Base-by-base conservation (phyloP, 306 rosid species). In the Ormosia emarginata region DNA sequence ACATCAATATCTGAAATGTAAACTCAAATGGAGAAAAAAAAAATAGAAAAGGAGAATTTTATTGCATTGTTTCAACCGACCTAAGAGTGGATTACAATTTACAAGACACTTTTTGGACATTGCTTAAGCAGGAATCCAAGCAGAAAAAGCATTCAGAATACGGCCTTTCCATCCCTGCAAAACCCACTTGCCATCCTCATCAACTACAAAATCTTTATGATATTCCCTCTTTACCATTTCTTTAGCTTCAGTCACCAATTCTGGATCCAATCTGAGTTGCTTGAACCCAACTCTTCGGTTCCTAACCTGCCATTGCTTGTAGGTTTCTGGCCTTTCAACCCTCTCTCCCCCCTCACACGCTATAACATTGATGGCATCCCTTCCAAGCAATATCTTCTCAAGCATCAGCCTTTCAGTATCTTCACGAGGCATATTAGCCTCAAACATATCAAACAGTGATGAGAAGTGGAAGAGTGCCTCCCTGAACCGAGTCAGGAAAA, bases 121-220 rank as follows among this genome's bases (percentile, higher is more conserved):
- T 36, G 43, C 77, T 80, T 87, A 92, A 53, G 86, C 88, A 43
- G 93, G 90, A 67, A 56, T 68, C 99, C 99, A 95, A 67, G 79
- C 88, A 52, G 98, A 90, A 41, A 95, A 32, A n/a, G 93, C 98
- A 46, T 89, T 67, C 10, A 85, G 41, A 65, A 88, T 82, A 30
- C 96, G 86, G 1, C 98, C 99, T 73, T 89, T 90, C 97, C 99
- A 95, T 5, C 98, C 99, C 79, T 86, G 96, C 82, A 90, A 47
- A 87, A 92, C 66, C 97, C 95, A 93, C 76, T 81, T 84, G 13
- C 97, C 97, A 71, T 92, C 94, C 77, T 80, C 89, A 2, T 87
- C 91, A 4, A 91, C 83, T 4, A 77, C 79, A 34, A 93, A 93
- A 67, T 93, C 96, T 67, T 82, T 87, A 37, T 95, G 97, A 80